Conservation (phyloP, 2,329 filamentous ascomycete species). For the Elsinoe australis region DNA sequence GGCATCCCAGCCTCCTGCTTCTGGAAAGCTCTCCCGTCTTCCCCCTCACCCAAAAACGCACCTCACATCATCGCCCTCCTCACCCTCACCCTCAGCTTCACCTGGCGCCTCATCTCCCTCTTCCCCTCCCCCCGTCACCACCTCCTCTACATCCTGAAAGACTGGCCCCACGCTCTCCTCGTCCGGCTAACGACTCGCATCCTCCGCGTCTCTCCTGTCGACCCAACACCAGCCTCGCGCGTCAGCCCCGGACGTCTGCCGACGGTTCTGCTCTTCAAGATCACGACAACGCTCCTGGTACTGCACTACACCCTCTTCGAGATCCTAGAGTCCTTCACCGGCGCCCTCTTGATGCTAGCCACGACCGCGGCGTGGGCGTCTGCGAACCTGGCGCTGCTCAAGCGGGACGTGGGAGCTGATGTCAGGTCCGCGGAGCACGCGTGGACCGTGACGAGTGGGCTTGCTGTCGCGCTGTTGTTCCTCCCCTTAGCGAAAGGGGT, state of each 20-base stretch:
- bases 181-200: background rate
- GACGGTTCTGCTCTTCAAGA: background rate
- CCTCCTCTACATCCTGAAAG: background rate
- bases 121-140: background rate
- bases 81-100: background rate
- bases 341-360: background rate
- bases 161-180: background rate
- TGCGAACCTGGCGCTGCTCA: background rate
- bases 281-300: background rate
- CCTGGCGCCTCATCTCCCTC: background rate
- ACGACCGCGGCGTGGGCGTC: background rate
- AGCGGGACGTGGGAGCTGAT: background rate
- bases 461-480: background rate
- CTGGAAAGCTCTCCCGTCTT: slow-evolving; percentile 1
- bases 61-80: background rate
- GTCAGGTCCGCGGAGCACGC: background rate
- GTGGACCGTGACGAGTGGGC: no score
- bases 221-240: no score
- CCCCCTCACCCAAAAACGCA: background rate
- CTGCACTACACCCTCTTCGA: background rate
- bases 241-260: background rate
- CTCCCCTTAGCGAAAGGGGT: background rate
- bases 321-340: background rate
- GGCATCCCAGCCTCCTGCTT: background rate
- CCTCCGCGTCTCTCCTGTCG: no score